phyloP scores from a whole-genome alignment of 495 filamentous ascomycete genomes.

The Penicillium lagena region DNA sequence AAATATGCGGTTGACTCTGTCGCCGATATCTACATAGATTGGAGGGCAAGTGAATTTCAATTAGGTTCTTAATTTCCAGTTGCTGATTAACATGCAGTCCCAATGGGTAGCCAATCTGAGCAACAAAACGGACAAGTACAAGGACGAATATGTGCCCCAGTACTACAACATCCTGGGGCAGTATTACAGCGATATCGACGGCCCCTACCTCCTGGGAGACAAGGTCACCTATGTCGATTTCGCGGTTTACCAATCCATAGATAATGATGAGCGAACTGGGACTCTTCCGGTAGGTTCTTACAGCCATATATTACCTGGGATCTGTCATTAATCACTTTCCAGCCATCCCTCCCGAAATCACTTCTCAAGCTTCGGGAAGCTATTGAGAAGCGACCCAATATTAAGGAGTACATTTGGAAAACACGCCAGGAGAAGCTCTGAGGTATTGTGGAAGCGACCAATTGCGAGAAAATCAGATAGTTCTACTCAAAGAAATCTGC shows the following conservation, averaged over 20 bases:
- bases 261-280: conserved; percentile 18
- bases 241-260: conserved; percentile 27
- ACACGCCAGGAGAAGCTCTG: not conserved
- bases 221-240: conserved; percentile 28
- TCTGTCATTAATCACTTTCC: not conserved
- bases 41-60: conserved; percentile 14
- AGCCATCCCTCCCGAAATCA: not conserved
- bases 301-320: not conserved
- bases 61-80: not conserved
- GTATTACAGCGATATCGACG: conserved; percentile 15
- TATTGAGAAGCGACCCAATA: conserved; percentile 3
- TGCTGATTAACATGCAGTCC: conserved; percentile 5
- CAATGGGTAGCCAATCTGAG: conserved; percentile 20
- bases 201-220: conserved; percentile 27
- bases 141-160: conserved; percentile 14
- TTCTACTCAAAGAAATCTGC: no score
- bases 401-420: conserved; percentile 1
- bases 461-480: no score
- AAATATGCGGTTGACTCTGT: conserved; percentile 38
- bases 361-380: not conserved
- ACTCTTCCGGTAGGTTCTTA: conserved; percentile 7
- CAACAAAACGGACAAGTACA: conserved; percentile 11
- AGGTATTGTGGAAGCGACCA: no score
- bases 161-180: conserved; percentile 20
- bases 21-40: conserved; percentile 37